Conservation (phyloP, 2,329 filamentous ascomycete genomes). For the Colletotrichum sidae region DNA sequence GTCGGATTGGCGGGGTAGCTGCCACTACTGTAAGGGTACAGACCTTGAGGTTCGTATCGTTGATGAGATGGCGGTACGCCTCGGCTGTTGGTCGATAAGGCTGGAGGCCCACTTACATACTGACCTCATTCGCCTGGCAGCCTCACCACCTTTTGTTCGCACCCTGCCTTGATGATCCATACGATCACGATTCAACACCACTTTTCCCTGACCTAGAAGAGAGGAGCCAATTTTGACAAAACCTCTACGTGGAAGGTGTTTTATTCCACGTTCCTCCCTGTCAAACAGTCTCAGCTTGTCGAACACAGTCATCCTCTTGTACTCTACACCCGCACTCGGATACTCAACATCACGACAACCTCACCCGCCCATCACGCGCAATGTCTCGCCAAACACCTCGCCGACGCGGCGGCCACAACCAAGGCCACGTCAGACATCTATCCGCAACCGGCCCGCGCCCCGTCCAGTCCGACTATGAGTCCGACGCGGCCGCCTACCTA, state of each 20-base stretch:
- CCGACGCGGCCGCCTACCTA: slow-evolving; percentile 67
- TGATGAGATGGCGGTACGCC: too few species aligned
- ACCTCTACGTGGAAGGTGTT: too few species aligned
- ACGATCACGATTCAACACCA: slow-evolving; percentile 16
- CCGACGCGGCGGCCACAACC: slow-evolving; percentile 51
- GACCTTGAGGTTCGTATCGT: too few species aligned
- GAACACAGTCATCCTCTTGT: too few species aligned
- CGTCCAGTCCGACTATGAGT: slow-evolving; percentile 71
- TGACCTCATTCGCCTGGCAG: slow-evolving; percentile 20
- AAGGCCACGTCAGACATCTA: slow-evolving; percentile 53
- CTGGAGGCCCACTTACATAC: background rate
- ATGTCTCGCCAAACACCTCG: slow-evolving; percentile 60
- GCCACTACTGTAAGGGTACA: background rate
- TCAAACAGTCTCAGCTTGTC: too few species aligned
- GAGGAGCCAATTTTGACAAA: too few species aligned
- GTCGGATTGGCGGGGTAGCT: slow-evolving; percentile 28
- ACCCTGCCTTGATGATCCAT: too few species aligned
- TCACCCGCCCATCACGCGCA: background rate
- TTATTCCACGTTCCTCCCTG: too few species aligned
- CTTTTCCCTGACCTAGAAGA: too few species aligned
- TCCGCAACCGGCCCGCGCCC: slow-evolving; percentile 49
- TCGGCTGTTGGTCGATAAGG: background rate
- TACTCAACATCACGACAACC: too few species aligned
- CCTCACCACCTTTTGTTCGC: background rate
- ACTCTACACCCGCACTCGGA: too few species aligned